Percentiles rank a stretch among this genome's conserved stretches.
Conservation (phyloP, 2,329 filamentous ascomycete species). For the Diplodia scrobiculata region DNA sequence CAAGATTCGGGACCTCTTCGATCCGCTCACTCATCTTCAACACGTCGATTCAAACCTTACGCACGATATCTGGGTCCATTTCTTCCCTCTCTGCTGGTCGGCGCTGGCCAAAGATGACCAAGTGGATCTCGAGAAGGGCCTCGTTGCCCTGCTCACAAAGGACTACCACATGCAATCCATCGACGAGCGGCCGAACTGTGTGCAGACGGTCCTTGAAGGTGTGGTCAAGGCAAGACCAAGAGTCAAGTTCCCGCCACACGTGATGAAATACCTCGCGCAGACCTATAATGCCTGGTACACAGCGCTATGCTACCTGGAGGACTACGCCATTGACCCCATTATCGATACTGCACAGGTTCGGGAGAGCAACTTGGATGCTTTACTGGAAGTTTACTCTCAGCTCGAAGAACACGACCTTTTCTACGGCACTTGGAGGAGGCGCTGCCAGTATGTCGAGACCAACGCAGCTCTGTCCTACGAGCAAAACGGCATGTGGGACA, state of each 20-base stretch:
- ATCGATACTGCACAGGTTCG: slow-evolving; percentile 80
- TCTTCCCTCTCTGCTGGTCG: slow-evolving; percentile 95
- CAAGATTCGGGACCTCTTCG: slow-evolving; percentile 82
- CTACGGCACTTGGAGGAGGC: slow-evolving; percentile 92
- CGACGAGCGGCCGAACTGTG: slow-evolving; percentile 91
- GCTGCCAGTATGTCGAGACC: slow-evolving; percentile 95
- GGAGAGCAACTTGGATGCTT: slow-evolving; percentile 92
- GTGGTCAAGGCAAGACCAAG: slow-evolving; percentile 80
- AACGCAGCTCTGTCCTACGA: slow-evolving; percentile 97
- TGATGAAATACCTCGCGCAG: slow-evolving; percentile 90
- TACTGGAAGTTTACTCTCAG: slow-evolving; percentile 89
- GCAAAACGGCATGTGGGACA: slow-evolving; percentile 99
- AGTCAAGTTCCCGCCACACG: slow-evolving; percentile 91
- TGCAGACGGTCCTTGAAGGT: slow-evolving; percentile 87
- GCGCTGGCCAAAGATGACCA: slow-evolving; percentile 84
- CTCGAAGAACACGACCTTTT: slow-evolving; percentile 96
- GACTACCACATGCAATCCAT: slow-evolving; percentile 95
- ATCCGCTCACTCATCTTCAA: slow-evolving; percentile 88
- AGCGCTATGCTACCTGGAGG: slow-evolving; percentile 86
- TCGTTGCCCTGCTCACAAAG: slow-evolving; percentile 88
- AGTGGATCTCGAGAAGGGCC: slow-evolving; percentile 82
- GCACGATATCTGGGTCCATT: slow-evolving; percentile 83
- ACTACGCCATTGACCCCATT: slow-evolving; percentile 79
- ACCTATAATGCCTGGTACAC: slow-evolving; percentile 98
- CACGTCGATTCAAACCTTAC: slow-evolving; percentile 81